Evolutionary conservation across 2,329 filamentous ascomycete species (phyloP), one percentile per base, ranked within the genome.

Genomic region (Penicillium sp.): DNA sequence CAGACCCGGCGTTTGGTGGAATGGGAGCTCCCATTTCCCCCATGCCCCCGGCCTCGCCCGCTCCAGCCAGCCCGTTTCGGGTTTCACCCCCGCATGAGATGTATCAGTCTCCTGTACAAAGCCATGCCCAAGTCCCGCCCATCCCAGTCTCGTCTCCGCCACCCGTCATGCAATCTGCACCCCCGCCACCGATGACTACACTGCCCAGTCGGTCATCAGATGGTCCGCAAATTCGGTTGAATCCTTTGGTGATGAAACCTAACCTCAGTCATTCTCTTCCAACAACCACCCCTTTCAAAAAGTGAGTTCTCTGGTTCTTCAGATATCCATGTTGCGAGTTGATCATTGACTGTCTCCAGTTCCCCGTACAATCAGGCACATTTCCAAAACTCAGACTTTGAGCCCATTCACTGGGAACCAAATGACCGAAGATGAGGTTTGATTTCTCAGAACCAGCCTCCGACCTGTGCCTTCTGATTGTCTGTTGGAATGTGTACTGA

Each of bases 351-450:
- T 30, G 10, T 22, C 3, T 28, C 16, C 27, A 70, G 67, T 42
- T 69, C 66, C 8, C 61, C 66, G 6, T 63, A 66, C 55, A 67
- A 69, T 45, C 63, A 67, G 44, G 65, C 67, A 30, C 65, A 72
- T 51, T 70, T 70, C 50, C 60, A 66, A 37, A 66, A 71, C 44
- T 54, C 62, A 20, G 58, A 71, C 37, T 68, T 72, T 39, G 60
- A 71, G 42, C 67, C 67, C 10, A 63, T 65, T 22, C 65, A 69
- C 40, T 70, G 63, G 60, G 63, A 63, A 27, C 65, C 66, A n/a
- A 58, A 56, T 32, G 63, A 68, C 12, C 57, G 53, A 35, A 60
- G 57, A 52, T 55, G 53, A 42, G 11, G n/a, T 23, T 23, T n/a
- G n/a, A n/a, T n/a, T n/a, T n/a, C n/a, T n/a, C n/a, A 23, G 6